Base-by-base conservation (phyloP, 1,139 yeast genomes). In the Entelexis sorbosivorans region DNA sequence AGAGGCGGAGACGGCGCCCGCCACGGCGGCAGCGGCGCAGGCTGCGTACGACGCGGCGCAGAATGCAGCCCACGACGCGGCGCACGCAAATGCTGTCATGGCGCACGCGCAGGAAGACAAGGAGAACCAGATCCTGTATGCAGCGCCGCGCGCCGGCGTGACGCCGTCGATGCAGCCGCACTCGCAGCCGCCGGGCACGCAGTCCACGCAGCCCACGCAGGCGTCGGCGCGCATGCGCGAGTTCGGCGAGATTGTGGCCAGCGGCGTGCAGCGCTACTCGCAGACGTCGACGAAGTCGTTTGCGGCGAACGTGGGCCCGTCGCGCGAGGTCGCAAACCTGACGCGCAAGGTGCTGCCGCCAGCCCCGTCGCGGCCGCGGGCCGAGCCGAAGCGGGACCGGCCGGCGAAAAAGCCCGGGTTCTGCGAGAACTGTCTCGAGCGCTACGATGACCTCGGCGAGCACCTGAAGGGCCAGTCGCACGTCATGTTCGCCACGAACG, bases 341-440 rank as follows among this genome's bases (percentile, higher is more conserved):
- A 79, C 81, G 61, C 71, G 80, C 56, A 72, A 72, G 54, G 66
- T 73, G 22, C 63, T 69, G 53, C 46, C 64, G 20, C 43, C 38
- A 13, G 46, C 47, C 5, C 47, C 40, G n/a, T 17, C 39, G 38
- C 43, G 36, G 47, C 43, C 42, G 35, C 40, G 34, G 13, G 45
- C 0, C 26, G 44, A 34, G 38, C 43, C 44, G 33, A 43, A 8
- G 40, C 42, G 36, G 39, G 47, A 46, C 28, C 10, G 14, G 11
- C 32, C 47, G 13, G 39, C 47, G 11, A 49, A 48, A 22, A 54
- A 55, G 50, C 56, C 59, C 11, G 62, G 62, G 13, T 87, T 85
- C 66, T 91, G 98, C 69, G 99, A 91, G 64, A 93, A 91, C 66
- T 91, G 99, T 66, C 75, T 93, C 33, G 86, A 83, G 58, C 82